Percentiles rank a stretch among this genome's conserved stretches.
phyloP scores from a whole-genome alignment of 495 filamentous ascomycete genomes.

The Aspergillus nidulans region DNA sequence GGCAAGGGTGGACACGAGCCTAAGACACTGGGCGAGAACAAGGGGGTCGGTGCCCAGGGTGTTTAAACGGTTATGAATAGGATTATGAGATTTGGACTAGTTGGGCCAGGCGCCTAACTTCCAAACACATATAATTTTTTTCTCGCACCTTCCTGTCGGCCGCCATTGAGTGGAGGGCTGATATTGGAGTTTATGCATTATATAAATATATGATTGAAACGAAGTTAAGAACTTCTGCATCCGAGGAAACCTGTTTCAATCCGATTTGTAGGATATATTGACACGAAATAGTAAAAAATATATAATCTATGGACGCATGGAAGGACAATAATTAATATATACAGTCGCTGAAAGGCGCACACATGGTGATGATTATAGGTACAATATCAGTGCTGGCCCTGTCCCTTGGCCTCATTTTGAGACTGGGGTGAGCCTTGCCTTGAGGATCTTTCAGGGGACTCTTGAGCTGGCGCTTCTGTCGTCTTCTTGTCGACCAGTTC shows the following conservation, averaged over 20 bases:
- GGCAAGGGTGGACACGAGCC: slow-evolving; percentile 44
- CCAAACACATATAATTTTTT: too few relatives aligned
- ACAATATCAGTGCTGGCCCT: not conserved
- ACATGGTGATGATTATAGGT: slow-evolving; percentile 5
- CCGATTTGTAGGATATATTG: not conserved
- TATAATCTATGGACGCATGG: not conserved
- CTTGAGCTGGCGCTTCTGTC: slow-evolving; percentile 13
- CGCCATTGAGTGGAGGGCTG: not conserved
- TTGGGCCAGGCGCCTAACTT: too few relatives aligned
- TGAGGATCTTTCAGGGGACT: not conserved
- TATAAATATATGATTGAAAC: not conserved
- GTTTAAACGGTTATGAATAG: not conserved
- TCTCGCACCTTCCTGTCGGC: too few relatives aligned
- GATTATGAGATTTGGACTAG: not conserved
- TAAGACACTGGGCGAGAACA: slow-evolving; percentile 35
- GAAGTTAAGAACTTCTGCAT: not conserved
- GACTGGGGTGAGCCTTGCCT: slow-evolving; percentile 7
- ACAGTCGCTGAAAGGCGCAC: slow-evolving; percentile 9
- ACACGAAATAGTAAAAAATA: not conserved
- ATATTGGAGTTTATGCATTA: not conserved
- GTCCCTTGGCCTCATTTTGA: not conserved
- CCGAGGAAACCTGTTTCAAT: not conserved
- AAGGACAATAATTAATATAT: not conserved
- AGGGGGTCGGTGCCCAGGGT: slow-evolving; percentile 31
- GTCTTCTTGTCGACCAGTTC: slow-evolving; percentile 62